These are phyloP conservation scores for Niebla homalea DNA, from an alignment of 495 filamentous ascomycete species.

Conservation along the genomic window DNA sequence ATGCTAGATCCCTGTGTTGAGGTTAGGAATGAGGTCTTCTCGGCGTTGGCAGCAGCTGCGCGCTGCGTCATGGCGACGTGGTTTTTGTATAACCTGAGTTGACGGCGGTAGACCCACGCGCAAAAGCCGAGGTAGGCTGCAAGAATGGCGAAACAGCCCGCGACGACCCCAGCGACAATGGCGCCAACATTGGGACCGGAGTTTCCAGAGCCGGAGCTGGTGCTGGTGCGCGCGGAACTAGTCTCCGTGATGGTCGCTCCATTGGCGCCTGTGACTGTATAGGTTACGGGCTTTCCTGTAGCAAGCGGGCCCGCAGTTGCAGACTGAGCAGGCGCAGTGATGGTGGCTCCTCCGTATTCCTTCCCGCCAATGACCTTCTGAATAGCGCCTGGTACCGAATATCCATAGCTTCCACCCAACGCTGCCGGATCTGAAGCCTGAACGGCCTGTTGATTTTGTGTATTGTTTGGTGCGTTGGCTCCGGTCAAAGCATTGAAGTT, in stretches of 20 bases:
- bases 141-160: slow-evolving; percentile 42
- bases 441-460: slow-evolving; percentile 30
- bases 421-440: slow-evolving; percentile 30
- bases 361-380: slow-evolving; percentile 51
- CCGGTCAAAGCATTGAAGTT: slow-evolving; percentile 39
- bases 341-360: slow-evolving; percentile 47
- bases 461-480: slow-evolving; percentile 16
- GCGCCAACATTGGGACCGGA: slow-evolving; percentile 39
- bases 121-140: slow-evolving; percentile 57
- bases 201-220: slow-evolving; percentile 1
- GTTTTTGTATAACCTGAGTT: slow-evolving; percentile 45
- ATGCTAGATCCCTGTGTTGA: slow-evolving; percentile 9
- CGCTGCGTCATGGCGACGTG: slow-evolving; percentile 45
- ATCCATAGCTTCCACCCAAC: slow-evolving; percentile 46
- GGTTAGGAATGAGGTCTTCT: slow-evolving; percentile 22
- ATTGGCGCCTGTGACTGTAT: slow-evolving; percentile 48
- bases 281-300: slow-evolving; percentile 48
- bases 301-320: slow-evolving; percentile 55
- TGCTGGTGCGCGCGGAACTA: slow-evolving; percentile 8
- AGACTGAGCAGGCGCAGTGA: slow-evolving; percentile 47
- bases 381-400: slow-evolving; percentile 48
- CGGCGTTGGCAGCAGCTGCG: slow-evolving; percentile 15
- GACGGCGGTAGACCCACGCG: slow-evolving; percentile 53
- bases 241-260: slow-evolving; percentile 40
- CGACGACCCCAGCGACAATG: slow-evolving; percentile 51